Base-by-base conservation (phyloP, 345 rosid species). In the Cardamine occulta region DNA sequence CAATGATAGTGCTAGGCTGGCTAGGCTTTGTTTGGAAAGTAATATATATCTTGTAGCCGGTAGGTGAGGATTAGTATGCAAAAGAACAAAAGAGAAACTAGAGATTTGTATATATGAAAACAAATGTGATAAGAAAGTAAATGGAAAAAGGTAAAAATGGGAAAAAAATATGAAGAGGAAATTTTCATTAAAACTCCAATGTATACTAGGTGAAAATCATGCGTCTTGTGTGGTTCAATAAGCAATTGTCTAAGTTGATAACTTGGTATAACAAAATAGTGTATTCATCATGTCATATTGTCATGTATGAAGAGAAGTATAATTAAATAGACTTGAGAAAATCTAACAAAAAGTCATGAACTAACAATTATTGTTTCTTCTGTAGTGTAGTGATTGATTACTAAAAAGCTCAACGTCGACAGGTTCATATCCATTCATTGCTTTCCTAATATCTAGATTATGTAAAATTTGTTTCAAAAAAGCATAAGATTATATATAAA, bases 361-460 rank as follows among this genome's bases (percentile, higher is more conserved):
- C 44, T 57, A 13, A 8, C 57, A 45, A 58, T n/a, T n/a, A n/a
- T n/a, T 23, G 59, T 34, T 47, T 71, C 58, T 15, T 29, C 26
- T 48, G 18, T 9, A 34, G 26, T 28, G 63, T 8, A 49, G 14
- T 52, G 48, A 53, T 9, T 23, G 39, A 32, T 4, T 34, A 52
- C n/a, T 5, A 21, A 52, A 52, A 67, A 52, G 29, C 40, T 69
- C 26, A 37, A 52, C 24, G 52, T 37, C 3, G 14, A 63, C 37
- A 23, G n/a, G 26, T 51, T 18, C 1, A 60, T 68, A 12, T 62
- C 2, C 37, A 4, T 68, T 40, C 52, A 12, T 56, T 29, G 6
- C 14, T 2, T 53, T 39, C 44, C 12, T 4, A 28, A 8, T 6
- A 13, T 17, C 45, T 32, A 31, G 15, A 45, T 35, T 15, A 57